Evolutionary conservation across 495 filamentous ascomycete species (phyloP).

Genomic region (Neurospora sp.): DNA sequence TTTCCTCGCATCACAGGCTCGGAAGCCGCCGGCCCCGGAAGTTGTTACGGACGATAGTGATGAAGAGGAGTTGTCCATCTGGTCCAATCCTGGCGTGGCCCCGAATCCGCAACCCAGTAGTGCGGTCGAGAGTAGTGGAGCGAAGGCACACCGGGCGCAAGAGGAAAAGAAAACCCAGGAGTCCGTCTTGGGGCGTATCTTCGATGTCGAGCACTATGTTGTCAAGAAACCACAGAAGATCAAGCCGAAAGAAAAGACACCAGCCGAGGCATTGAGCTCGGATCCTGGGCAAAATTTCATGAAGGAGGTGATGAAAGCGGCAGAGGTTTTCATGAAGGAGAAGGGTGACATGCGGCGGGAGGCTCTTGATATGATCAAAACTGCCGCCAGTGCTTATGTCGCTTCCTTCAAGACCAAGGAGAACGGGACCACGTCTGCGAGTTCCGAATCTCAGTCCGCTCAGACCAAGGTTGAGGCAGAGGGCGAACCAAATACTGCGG

Average conservation of each 20-base stretch:
- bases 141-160: constrained; percentile 30
- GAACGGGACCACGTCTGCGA: background rate
- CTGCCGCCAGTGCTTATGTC: constrained; percentile 36
- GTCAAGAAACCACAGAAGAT: constrained; percentile 15
- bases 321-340: constrained; percentile 23
- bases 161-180: constrained; percentile 46
- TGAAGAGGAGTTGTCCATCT: background rate
- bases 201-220: constrained; percentile 34
- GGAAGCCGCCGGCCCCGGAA: constrained; percentile 36
- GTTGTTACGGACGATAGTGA: constrained; percentile 34
- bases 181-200: constrained; percentile 41
- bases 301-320: constrained; percentile 28
- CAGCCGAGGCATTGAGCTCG: constrained; percentile 12
- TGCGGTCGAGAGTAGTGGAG: constrained; percentile 18
- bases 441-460: background rate
- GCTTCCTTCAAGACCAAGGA: constrained; percentile 19
- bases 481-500: background rate
- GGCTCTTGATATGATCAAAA: constrained; percentile 31
- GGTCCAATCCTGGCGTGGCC: background rate
- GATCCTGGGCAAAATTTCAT: constrained; percentile 29
- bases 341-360: constrained; percentile 27
- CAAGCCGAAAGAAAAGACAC: constrained; percentile 20
- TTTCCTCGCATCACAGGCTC: constrained; percentile 36
- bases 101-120: background rate
- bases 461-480: constrained; percentile 6